Evolutionary conservation across 495 filamentous ascomycete genomes (phyloP), one percentile per base, ranked within the genome.

Genomic region (Neurospora sp.): DNA sequence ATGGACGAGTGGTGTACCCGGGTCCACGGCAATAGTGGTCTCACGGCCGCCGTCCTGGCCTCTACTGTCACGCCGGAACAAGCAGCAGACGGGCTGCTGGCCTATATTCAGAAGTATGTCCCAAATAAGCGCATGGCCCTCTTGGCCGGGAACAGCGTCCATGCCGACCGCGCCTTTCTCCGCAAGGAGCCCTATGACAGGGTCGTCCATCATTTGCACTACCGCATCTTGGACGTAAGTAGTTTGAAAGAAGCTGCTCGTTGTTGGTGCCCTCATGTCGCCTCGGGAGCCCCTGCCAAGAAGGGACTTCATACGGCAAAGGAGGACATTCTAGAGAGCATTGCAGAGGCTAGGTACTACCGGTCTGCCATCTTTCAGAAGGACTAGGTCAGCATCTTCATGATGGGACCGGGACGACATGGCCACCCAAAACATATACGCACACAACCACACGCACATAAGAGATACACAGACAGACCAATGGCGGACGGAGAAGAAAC

Each of bases 251-350:
- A 99, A 82, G 94, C 91, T 20, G 92, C 90, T 9, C 87, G 89
- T 69, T 86, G 94, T 71, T 99, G 96, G 96, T 91, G 90, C 16
- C 79, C 78, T 12, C 70, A 78, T 5, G 12, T 75, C 31, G 76
- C 76, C 14, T 70, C 70, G 5, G 70, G 59, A 20, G 89, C 87
- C 18, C 96, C 96, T 4, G 78, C 76, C 70, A 99, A 99, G 83
- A 87, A 87, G 75, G 86, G 85, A 69, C 82, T 92, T 20, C 96
- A 99, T 84, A 86, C 95, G 81, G 96, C 96, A 0, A 87, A 88
- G 74, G 89, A 91, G 74, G 96, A 99, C 84, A 98, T 99, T 77
- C 80, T 98, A 44, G 96, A 99, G 82, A 97, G 94, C 81, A 97
- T 99, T 75, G 90, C 87, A 71, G 96, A 99, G 82, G 93, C 95